phyloP scores from a whole-genome alignment of 2,329 filamentous ascomycete genomes.

The Calonectria crousiana region DNA sequence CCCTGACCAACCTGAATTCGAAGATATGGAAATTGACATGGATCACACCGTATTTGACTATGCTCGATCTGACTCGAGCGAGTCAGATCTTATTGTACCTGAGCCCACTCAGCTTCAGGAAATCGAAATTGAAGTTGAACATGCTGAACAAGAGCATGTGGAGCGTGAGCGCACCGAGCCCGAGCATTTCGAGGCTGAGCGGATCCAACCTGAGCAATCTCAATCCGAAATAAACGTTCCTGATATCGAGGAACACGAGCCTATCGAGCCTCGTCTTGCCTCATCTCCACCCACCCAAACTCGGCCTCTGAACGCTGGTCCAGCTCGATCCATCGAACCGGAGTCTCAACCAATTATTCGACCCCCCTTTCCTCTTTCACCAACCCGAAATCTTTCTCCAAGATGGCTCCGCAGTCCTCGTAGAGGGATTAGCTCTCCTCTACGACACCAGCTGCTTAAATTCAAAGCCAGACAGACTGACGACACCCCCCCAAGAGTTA shows the following conservation, averaged over 20 bases:
- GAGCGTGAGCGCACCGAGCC: neutral
- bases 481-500: conserved; percentile 23
- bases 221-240: neutral
- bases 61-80: neutral
- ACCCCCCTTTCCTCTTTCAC: conserved; percentile 34
- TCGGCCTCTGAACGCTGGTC: neutral
- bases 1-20: neutral
- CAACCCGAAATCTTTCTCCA: conserved; percentile 42
- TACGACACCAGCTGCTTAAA: conserved; percentile 51
- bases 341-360: conserved; percentile 34
- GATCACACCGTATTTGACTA: neutral
- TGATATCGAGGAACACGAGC: neutral
- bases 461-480: conserved; percentile 41
- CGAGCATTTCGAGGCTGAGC: neutral
- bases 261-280: neutral
- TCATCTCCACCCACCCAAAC: neutral
- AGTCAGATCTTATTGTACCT: neutral
- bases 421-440: conserved; percentile 44
- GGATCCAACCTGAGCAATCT: neutral
- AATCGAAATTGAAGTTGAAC: neutral
- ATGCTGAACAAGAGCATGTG: neutral
- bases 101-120: neutral
- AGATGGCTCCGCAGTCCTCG: conserved; percentile 52
- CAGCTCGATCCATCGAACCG: conserved; percentile 12
- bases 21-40: neutral